Conservation (phyloP, 2,329 filamentous ascomycete species). For the Alternaria longipes region DNA sequence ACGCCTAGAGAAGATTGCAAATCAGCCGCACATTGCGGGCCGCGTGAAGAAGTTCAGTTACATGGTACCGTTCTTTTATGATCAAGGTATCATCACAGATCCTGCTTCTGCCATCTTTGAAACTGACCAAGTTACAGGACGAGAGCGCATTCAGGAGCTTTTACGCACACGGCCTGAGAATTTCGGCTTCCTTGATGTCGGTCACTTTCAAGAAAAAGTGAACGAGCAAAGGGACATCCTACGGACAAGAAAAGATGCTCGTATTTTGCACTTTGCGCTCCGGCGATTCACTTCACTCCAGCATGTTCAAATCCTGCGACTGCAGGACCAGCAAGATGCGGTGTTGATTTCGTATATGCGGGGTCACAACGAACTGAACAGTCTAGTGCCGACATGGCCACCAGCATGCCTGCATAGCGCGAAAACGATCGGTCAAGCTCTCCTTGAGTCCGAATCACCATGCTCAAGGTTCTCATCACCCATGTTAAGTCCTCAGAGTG, state of each 20-base stretch:
- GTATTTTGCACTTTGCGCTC: slow-evolving; percentile 64
- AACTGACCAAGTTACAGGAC: slow-evolving; percentile 44
- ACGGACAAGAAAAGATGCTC: slow-evolving; percentile 60
- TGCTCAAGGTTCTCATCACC: slow-evolving; percentile 69
- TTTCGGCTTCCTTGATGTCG: slow-evolving; percentile 51
- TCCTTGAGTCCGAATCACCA: slow-evolving; percentile 65
- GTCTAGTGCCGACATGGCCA: slow-evolving; percentile 66
- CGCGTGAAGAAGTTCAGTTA: slow-evolving; percentile 69
- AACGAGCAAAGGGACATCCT: slow-evolving; percentile 63
- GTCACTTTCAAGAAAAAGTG: slow-evolving; percentile 56
- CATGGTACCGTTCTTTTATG: slow-evolving; percentile 67
- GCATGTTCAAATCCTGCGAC: slow-evolving; percentile 70
- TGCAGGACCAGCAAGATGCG: slow-evolving; percentile 68
- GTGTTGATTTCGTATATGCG: slow-evolving; percentile 63
- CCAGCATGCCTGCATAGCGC: slow-evolving; percentile 70
- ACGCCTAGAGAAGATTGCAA: slow-evolving; percentile 60
- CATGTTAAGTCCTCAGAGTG: slow-evolving; percentile 69
- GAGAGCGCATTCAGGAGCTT: slow-evolving; percentile 53
- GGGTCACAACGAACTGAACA: slow-evolving; percentile 56
- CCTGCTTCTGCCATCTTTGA: not conserved
- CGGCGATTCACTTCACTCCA: slow-evolving; percentile 67
- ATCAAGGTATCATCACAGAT: slow-evolving; percentile 54
- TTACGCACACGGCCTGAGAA: slow-evolving; percentile 49
- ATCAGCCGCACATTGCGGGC: slow-evolving; percentile 59
- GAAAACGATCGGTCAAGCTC: slow-evolving; percentile 65